Evolutionary conservation across 1,139 yeast species (phyloP), one percentile per base, ranked within the genome.

Genomic region (Diutina siamensis): DNA sequence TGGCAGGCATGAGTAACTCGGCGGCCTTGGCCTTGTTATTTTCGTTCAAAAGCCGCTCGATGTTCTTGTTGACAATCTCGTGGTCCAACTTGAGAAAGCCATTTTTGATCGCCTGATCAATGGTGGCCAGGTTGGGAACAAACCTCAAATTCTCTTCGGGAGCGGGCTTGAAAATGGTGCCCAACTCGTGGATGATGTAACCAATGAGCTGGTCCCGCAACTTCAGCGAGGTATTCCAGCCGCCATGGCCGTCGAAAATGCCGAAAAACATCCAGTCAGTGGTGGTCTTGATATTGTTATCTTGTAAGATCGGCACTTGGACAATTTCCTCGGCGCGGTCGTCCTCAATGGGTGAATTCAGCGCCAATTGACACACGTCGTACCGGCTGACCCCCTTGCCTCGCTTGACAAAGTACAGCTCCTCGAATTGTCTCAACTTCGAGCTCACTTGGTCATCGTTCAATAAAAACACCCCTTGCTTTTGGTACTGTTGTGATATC

Each of bases 211-310:
- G 80, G 52, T 86, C 94, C 49, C 95, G 74, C 50, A 92, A 72
- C 59, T 82, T 85, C 32, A 87, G 77, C 49, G 94, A 80, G 1
- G 98, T 94, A 49, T 86, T 85, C 81, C 95, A 88, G 18, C 99
- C 98, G 3, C 95, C 88, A 62, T 92, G 99, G 12, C 99, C 99
- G 62, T 92, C 98, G 60, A 83, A 92, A 0, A 94, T 78, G 2
- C 97, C 96, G 74, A 94, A 94, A 58, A 92, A 87, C 77, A 85
- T 83, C 85, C 97, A 83, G 61, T 89, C 97, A 1, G 94, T 74
- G 42, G 76, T 71, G 2, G 78, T 74, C 47, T 66, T 68, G 47
- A 71, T 66, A 51, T 74, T 72, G 55, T 74, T 74, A 47, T 67
- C 72, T 54, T 76, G 78, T 48, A 73, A 64, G 35, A 80, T 69